These are phyloP conservation scores for Phaeosphaeria sp. DNA, from an alignment of 2,329 filamentous ascomycete species.

Conservation along the genomic window DNA sequence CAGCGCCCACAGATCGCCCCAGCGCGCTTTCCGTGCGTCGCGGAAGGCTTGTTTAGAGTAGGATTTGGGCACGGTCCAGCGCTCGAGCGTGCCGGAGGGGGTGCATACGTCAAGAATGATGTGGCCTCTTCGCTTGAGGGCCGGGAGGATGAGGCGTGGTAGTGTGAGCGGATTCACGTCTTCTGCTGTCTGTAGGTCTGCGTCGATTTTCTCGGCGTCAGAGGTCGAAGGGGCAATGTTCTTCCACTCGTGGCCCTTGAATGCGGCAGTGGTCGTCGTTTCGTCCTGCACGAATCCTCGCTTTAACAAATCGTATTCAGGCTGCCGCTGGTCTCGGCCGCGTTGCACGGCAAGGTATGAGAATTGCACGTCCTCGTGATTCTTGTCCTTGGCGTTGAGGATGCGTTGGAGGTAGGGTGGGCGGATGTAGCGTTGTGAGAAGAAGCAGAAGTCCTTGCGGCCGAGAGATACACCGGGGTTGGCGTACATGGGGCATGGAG, in stretches of 20 bases:
- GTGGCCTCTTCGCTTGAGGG: constrained; percentile 87
- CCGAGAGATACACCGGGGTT: constrained; percentile 70
- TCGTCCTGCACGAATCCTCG: constrained; percentile 57
- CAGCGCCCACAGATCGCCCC: constrained; percentile 96
- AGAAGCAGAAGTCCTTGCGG: constrained; percentile 89
- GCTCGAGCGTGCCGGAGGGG: constrained; percentile 81
- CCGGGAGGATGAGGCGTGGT: constrained; percentile 78
- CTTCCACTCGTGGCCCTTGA: constrained; percentile 69
- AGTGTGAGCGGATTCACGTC: constrained; percentile 66
- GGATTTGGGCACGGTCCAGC: constrained; percentile 88
- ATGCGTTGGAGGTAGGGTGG: constrained; percentile 83
- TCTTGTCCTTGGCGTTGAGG: constrained; percentile 71
- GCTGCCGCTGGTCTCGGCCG: constrained; percentile 66
- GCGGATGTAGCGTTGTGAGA: constrained; percentile 85
- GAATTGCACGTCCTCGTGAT: constrained; percentile 90
- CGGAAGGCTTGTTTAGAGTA: constrained; percentile 84
- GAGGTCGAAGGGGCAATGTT: constrained; percentile 3
- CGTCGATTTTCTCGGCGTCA: constrained; percentile 33
- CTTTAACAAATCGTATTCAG: constrained; percentile 39
- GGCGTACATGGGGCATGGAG: constrained; percentile 85
- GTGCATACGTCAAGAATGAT: constrained; percentile 92
- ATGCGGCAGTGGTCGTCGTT: constrained; percentile 69
- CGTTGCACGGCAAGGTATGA: constrained; percentile 88
- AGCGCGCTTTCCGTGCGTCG: constrained; percentile 86
- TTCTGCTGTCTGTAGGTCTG: constrained; percentile 34